These are phyloP conservation scores for Oidiodendron maius DNA, from an alignment of 495 filamentous ascomycete genomes.

Conservation along the genomic window DNA sequence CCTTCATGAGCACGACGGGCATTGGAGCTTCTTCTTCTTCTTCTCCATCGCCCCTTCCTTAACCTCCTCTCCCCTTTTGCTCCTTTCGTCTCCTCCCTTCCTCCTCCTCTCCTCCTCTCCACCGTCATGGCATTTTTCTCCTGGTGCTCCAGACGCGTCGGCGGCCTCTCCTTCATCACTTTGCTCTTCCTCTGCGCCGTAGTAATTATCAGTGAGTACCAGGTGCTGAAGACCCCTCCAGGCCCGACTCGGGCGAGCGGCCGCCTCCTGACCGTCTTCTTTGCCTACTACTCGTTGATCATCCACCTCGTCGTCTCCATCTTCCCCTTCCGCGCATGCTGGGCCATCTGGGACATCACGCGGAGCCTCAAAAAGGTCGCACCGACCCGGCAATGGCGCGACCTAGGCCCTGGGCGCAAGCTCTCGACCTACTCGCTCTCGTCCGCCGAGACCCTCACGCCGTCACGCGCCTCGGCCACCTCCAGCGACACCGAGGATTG, in stretches of 20 bases:
- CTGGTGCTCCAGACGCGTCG: slow-evolving; percentile 41
- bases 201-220: slow-evolving; percentile 39
- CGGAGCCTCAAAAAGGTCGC: neutral
- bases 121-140: slow-evolving; percentile 27
- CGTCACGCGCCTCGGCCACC: neutral
- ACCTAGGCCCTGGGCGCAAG: neutral
- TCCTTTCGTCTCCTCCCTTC: neutral
- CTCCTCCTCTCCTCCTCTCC: neutral
- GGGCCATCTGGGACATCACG: slow-evolving; percentile 44
- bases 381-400: neutral
- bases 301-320: slow-evolving; percentile 47
- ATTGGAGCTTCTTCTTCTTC: too few species aligned
- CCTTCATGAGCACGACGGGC: too few species aligned
- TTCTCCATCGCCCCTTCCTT: too few species aligned
- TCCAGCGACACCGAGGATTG: neutral
- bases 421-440: neutral
- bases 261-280: neutral
- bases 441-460: neutral
- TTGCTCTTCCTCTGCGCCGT: slow-evolving; percentile 37
- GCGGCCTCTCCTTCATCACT: slow-evolving; percentile 42
- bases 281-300: slow-evolving; percentile 45
- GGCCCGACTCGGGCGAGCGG: too few species aligned
- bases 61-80: too few species aligned
- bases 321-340: slow-evolving; percentile 51
- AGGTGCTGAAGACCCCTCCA: slow-evolving; percentile 12